Evolutionary conservation across 495 filamentous ascomycete species (phyloP), one percentile per base, ranked within the genome.

Genomic region (Penicillium maclennaniae): DNA sequence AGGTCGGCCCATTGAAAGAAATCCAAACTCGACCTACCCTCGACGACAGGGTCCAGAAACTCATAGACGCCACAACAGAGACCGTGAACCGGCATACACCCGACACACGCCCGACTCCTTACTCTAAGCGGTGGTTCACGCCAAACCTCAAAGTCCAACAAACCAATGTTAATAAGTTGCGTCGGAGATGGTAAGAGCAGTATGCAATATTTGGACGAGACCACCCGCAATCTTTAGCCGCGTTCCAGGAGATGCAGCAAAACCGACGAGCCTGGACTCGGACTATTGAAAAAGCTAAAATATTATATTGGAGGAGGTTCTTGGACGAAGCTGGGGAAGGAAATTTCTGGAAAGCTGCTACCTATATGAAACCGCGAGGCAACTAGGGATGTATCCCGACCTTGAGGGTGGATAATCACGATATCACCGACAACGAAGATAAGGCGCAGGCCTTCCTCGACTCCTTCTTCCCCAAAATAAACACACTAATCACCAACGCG

Each of bases 61-160:
- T 49, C 40, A 66, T 34, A 27, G 20, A 27, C 36, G 57, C 23
- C 15, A 46, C 62, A 12, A 42, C 60, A 25, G 25, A 23, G 16
- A 38, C 54, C 14, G 43, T 57, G 2, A 21, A 55, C 49, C 53
- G 43, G 14, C 45, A 12, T 53, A 56, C 51, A 2, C 50, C 37
- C 17, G 42, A 47, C 51, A 23, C 36, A 9, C 49, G 49, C 31
- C 64, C 51, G 47, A 51, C 53, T 28, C 58, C 53, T 10, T 67
- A 67, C 47, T 59, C 61, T 62, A 64, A 50, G n/a, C 49, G 55
- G 9, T 67, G 53, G 64, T 67, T 67, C 36, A 59, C 55, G 3
- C 58, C 49, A 25, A 51, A 54, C 10, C 56, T 63, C 4, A 66
- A 63, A 41, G 28, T 36, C 7, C 50, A 63, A 20, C 50, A 63